Percentiles rank a stretch among this genome's conserved stretches.
Evolutionary conservation across 139 green algal species (phyloP).

Genomic region (Edaphochlamys debaryana): DNA sequence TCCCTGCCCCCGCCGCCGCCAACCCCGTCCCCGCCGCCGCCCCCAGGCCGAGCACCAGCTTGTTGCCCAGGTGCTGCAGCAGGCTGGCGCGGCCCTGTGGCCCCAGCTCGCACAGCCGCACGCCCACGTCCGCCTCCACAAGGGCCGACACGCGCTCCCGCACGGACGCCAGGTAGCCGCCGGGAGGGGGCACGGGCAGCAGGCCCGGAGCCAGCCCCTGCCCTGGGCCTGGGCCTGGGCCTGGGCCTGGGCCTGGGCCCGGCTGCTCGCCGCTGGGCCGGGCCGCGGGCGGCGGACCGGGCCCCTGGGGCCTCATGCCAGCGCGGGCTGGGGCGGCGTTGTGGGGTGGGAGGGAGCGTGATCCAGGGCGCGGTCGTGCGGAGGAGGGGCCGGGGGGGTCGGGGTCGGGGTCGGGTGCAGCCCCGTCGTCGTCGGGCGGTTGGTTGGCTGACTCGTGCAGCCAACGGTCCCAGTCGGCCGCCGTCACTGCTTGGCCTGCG

Average conservation of each 20-base stretch:
- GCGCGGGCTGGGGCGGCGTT: too few relatives aligned
- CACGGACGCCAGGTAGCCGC: neutral
- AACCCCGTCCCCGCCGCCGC: neutral
- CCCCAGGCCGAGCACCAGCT: neutral
- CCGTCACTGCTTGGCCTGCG: too few relatives aligned
- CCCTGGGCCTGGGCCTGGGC: too few relatives aligned
- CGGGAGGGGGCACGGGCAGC: neutral
- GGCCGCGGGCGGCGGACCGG: neutral
- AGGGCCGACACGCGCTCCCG: constrained; percentile 12
- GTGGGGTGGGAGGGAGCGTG: too few relatives aligned
- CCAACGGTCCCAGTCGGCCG: too few relatives aligned
- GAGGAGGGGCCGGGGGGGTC: too few relatives aligned
- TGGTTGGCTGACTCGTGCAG: too few relatives aligned
- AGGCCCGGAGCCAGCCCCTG: neutral
- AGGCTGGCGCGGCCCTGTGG: neutral
- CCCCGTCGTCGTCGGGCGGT: too few relatives aligned
- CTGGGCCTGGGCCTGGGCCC: too few relatives aligned
- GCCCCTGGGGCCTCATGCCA: too few relatives aligned
- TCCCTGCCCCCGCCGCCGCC: neutral
- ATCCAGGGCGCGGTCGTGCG: too few relatives aligned
- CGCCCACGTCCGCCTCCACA: constrained; percentile 37
- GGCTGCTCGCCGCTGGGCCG: neutral
- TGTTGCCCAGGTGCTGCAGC: neutral
- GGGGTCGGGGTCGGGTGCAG: too few relatives aligned
- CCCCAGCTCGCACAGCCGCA: constrained; percentile 17